phyloP scores from a whole-genome alignment of 2,329 filamentous ascomycete genomes.

The Rutstroemia sydowiana region DNA sequence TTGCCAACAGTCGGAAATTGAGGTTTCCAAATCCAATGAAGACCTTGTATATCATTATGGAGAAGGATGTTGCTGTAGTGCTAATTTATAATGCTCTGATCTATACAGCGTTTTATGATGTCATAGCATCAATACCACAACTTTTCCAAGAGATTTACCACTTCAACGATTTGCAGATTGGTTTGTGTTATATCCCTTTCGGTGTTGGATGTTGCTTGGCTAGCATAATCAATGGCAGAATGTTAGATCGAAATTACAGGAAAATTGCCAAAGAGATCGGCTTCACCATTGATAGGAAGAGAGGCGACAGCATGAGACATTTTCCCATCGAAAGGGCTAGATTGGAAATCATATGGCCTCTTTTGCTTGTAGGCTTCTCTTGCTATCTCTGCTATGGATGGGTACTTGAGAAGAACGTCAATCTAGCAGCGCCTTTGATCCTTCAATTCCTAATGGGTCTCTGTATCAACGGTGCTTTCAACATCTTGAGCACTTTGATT shows the following conservation, averaged over 20 bases:
- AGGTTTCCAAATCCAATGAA: constrained; percentile 51
- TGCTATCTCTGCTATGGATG: constrained; percentile 51
- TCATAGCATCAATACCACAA: constrained; percentile 44
- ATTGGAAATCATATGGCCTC: constrained; percentile 46
- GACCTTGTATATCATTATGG: constrained; percentile 44
- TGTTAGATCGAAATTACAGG: constrained; percentile 62
- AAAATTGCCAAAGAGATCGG: constrained; percentile 55
- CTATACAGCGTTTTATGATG: constrained; percentile 49
- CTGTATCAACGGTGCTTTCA: constrained; percentile 54
- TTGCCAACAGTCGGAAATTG: constrained; percentile 36
- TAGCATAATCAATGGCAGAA: constrained; percentile 47
- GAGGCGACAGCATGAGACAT: constrained; percentile 32
- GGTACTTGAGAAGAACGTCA: constrained; percentile 44
- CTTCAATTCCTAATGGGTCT: constrained; percentile 51
- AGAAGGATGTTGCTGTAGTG: constrained; percentile 51
- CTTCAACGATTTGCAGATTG: constrained; percentile 30
- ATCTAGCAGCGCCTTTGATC: constrained; percentile 47
- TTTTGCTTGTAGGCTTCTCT: constrained; percentile 46
- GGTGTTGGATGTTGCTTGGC: constrained; percentile 43
- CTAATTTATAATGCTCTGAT: constrained; percentile 46
- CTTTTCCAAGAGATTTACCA: constrained; percentile 32
- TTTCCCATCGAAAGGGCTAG: constrained; percentile 36
- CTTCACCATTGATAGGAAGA: constrained; percentile 52
- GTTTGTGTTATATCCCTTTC: constrained; percentile 34
- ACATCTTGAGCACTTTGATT: constrained; percentile 54